phyloP scores from a whole-genome alignment of 1,284 basidiomycete species.

The Irpex rosettiformis region DNA sequence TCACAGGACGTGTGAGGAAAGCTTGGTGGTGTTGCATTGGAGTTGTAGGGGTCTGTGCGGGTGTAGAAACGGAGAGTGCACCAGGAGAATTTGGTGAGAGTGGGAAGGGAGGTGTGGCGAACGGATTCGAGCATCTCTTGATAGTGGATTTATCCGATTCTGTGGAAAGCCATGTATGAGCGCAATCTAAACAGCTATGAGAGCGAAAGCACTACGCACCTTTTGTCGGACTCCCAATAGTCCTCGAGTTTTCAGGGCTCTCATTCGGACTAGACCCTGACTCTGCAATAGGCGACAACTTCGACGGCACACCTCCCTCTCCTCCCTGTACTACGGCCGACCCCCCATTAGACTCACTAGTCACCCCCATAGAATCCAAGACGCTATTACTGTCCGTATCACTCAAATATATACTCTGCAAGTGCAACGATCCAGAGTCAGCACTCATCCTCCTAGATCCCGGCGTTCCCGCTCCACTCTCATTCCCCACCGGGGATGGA shows the following conservation, averaged over 20 bases:
- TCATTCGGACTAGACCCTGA: not conserved
- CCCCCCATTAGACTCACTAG: not conserved
- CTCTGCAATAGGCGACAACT: not conserved
- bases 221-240: not conserved
- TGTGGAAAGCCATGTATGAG: not conserved
- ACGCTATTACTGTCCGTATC: not conserved
- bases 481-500: not conserved
- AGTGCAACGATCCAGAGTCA: not conserved
- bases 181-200: not conserved
- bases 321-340: not conserved
- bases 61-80: not conserved
- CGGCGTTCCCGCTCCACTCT: not conserved
- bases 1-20: slow-evolving; percentile 54
- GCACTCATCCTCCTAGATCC: not conserved
- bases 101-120: not conserved
- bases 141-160: not conserved
- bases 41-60: not conserved
- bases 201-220: not conserved
- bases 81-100: not conserved
- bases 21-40: slow-evolving; percentile 22
- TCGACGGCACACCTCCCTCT: not conserved
- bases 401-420: slow-evolving; percentile 1
- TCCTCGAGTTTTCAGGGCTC: not conserved
- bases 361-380: not conserved
- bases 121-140: not conserved